A percentile compares a stretch with the other conserved stretches of the same genome.
Evolutionary conservation across 2,329 filamentous ascomycete species (phyloP).

Genomic region (Fulvia fulva): DNA sequence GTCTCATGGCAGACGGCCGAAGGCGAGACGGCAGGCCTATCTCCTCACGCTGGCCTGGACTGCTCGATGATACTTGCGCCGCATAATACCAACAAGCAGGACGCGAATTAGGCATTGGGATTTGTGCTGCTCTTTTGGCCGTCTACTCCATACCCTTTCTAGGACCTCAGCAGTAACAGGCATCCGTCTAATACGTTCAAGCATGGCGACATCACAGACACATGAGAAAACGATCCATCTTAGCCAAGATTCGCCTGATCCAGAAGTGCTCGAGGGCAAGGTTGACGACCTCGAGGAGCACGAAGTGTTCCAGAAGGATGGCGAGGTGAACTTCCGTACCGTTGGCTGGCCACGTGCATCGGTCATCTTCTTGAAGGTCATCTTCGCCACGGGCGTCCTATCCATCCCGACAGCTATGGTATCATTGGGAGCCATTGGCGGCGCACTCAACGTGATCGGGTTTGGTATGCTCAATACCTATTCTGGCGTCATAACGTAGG

Average conservation of each 20-base stretch:
- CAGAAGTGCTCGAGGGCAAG: constrained; percentile 23
- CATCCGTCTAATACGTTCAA: background rate
- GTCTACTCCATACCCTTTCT: background rate
- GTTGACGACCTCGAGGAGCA: constrained; percentile 33
- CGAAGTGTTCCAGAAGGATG: constrained; percentile 51
- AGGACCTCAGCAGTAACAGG: background rate
- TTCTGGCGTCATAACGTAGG: background rate
- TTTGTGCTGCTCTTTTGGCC: background rate
- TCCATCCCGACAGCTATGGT: constrained; percentile 49
- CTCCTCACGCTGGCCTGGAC: background rate
- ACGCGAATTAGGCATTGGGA: background rate
- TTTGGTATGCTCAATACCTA: constrained; percentile 48
- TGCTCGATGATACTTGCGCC: background rate
- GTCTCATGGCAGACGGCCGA: background rate
- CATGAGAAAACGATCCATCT: constrained; percentile 1
- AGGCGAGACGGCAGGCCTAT: background rate
- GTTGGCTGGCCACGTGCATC: constrained; percentile 51
- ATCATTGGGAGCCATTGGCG: constrained; percentile 46
- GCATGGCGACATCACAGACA: background rate
- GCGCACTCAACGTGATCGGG: constrained; percentile 45
- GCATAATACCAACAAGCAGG: background rate
- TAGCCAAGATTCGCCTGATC: constrained; percentile 7
- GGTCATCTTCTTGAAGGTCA: constrained; percentile 53
- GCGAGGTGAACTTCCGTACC: constrained; percentile 51
- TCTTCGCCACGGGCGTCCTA: constrained; percentile 50